phyloP scores from a whole-genome alignment of 2,329 filamentous ascomycete genomes.

The Fusarium abutilonis region DNA sequence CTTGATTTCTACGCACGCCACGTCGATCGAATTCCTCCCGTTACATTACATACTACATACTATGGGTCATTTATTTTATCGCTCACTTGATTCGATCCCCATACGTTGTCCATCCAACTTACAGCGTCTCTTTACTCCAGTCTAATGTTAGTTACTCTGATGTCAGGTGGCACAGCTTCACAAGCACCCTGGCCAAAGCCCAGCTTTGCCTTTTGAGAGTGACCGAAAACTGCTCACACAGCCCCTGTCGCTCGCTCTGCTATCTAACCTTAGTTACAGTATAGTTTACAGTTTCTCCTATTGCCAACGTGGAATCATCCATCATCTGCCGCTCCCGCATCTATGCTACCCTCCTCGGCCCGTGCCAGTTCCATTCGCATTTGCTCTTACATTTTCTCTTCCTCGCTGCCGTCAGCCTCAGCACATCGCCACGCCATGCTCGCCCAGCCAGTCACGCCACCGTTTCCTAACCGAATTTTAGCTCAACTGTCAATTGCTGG shows the following conservation, averaged over 20 bases:
- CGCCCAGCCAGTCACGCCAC: slow-evolving; percentile 26
- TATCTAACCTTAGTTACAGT: neutral
- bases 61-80: neutral
- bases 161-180: neutral
- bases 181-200: slow-evolving; percentile 24
- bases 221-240: slow-evolving; percentile 37
- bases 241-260: slow-evolving; percentile 18
- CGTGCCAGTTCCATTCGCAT: slow-evolving; percentile 30
- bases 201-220: slow-evolving; percentile 30
- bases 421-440: slow-evolving; percentile 32
- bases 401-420: slow-evolving; percentile 38
- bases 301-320: slow-evolving; percentile 13
- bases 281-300: slow-evolving; percentile 2
- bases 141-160: neutral
- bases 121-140: slow-evolving; percentile 6
- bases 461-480: neutral
- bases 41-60: neutral
- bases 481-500: slow-evolving; percentile 9
- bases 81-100: neutral
- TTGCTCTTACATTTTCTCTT: neutral
- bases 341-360: slow-evolving; percentile 36
- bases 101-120: neutral
- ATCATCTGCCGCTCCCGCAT: slow-evolving; percentile 32
- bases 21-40: slow-evolving; percentile 31
- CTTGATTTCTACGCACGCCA: slow-evolving; percentile 12